These are phyloP conservation scores for Tolypocladium paradoxum DNA, from an alignment of 2,329 filamentous ascomycete species.

Conservation along the genomic window DNA sequence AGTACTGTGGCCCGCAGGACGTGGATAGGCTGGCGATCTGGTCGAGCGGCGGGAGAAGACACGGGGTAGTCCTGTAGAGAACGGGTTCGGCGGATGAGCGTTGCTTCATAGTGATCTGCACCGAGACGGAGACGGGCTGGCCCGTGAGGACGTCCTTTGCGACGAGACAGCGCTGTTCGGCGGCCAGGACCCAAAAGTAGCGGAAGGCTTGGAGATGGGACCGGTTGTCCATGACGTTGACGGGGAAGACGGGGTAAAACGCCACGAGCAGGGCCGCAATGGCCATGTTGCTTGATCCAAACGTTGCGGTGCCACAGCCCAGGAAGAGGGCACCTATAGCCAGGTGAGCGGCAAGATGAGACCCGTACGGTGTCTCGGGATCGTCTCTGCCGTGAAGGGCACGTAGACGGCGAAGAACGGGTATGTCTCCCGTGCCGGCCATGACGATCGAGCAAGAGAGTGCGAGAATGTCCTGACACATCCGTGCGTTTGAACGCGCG, in stretches of 20 bases:
- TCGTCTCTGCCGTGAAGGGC: conserved; percentile 82
- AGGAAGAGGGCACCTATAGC: conserved; percentile 86
- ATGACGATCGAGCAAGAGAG: conserved; percentile 80
- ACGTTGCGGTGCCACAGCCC: conserved; percentile 84
- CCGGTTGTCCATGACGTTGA: conserved; percentile 81
- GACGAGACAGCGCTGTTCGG: conserved; percentile 80
- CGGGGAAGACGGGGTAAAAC: conserved; percentile 90
- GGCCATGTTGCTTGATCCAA: conserved; percentile 79
- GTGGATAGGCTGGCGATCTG: conserved; percentile 50
- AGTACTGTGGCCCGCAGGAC: conserved; percentile 57
- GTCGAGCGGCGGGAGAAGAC: conserved; percentile 52
- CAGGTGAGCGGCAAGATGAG: conserved; percentile 84
- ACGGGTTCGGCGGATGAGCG: conserved; percentile 24
- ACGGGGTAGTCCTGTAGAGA: conserved; percentile 41
- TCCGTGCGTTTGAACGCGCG: conserved; percentile 70
- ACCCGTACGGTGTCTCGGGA: conserved; percentile 78
- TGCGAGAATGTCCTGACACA: conserved; percentile 82
- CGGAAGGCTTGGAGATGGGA: conserved; percentile 93
- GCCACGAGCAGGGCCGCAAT: conserved; percentile 78
- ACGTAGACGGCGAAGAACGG: conserved; percentile 74
- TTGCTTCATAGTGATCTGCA: conserved; percentile 51
- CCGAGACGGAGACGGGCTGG: conserved; percentile 63
- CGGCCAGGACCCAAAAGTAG: conserved; percentile 92
- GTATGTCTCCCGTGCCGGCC: conserved; percentile 87
- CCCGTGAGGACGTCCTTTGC: conserved; percentile 78